Evolutionary conservation across 371 early-diverging fungal species (phyloP), one percentile per base, ranked within the genome.

Genomic region (Mucor mucedo): DNA sequence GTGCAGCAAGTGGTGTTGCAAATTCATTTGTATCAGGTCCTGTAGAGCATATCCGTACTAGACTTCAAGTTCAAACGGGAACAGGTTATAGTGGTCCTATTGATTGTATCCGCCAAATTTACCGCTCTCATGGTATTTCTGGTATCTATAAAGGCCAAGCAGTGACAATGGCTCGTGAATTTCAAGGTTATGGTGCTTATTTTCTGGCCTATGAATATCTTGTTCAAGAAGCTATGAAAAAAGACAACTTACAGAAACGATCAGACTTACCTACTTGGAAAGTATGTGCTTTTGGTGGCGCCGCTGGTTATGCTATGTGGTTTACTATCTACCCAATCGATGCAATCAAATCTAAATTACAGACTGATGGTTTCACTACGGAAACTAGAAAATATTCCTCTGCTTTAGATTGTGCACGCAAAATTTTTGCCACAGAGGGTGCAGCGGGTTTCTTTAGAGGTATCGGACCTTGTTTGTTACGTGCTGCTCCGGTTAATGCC

Each of bases 401-500:
- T 14, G 72, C 84, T 4, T 30, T 89, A 30, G 91, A 90, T 63
- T 92, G 92, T 64, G 84, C 84, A 47, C 85, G 82, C 28, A 83
- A 89, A 69, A 89, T 84, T 2, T 67, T 89, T 64, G 78, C 76
- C 30, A 80, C 72, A 55, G 91, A 92, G 66, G 93, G 95, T 5
- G 65, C 79, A 29, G 78, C 76, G 27, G 94, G 94, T 1, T 90
- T 95, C 82, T 95, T 92, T 82, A 85, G 85, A 66, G 96, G 95
- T 33, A 82, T 95, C 62, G 86, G 88, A 0, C 90, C 95, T n/a
- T 92, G 94, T 58, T 81, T 95, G 57, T 79, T 93, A 55, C 83
- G 95, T 63, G 95, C 96, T 30, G 94, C 94, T 33, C 95, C 95
- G 14, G 92, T 90, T 55, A 94, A 93, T 59, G 94, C 93, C 4